Evolutionary conservation across 805 yeast species (phyloP), one percentile per base, ranked within the genome.

Genomic region (Lipomyces spencermartinsiae): DNA sequence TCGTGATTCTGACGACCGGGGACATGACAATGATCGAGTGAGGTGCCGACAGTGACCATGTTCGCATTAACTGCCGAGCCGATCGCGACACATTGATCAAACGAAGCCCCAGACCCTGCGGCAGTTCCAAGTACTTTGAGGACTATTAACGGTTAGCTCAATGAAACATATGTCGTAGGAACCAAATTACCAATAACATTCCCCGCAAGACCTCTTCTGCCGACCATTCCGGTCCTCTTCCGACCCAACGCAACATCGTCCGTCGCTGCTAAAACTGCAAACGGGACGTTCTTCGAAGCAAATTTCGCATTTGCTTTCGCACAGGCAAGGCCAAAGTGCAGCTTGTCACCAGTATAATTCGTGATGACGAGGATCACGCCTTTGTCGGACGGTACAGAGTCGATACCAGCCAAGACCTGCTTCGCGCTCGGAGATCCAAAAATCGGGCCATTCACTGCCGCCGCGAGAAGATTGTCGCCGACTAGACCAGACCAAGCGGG

Each of bases 211-310:
- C 97, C 98, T 80, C 98, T 85, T 80, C 98, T 86, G 22, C 98
- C 98, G 61, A 94, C 98, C 82, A 90, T 85, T 16, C 92, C 93
- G 75, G 94, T 94, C 75, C 93, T 93, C 39, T 88, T 84, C 73
- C 90, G 84, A 16, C 97, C 97, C 57, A 94, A 97, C 7, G 97
- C 92, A 31, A 93, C 97, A 78, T 93, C 98, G 76, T 93, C 98
- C 55, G 92, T 90, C 33, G 93, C 93, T 64, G 89, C 85, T 54
- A 91, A 86, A 68, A 51, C 97, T 93, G 65, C 61, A 46, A 68
- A 61, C 43, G 54, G 62, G 9, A 54, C 22, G 16, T 16, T 7
- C 39, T 51, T 59, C 22, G 55, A 60, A 8, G 66, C 59, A 10
- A 37, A 37, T 49, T 51, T 60, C 6, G 61, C 67, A 19, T 59